Conservation (phyloP, 2,329 filamentous ascomycete genomes). For the Elsinoe australis region DNA sequence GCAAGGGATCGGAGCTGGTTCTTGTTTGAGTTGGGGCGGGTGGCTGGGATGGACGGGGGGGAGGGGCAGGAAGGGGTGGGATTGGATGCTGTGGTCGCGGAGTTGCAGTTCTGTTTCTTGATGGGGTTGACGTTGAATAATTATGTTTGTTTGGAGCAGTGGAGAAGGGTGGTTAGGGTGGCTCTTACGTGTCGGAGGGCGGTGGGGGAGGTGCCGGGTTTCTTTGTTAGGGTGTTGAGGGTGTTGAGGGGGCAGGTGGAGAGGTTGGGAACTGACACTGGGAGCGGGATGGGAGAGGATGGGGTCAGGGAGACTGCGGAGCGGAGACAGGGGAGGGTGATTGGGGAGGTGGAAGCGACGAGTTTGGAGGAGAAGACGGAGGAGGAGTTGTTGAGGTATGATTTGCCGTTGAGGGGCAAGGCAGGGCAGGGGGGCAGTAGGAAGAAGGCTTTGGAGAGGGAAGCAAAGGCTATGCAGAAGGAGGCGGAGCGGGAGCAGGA, state of each 20-base stretch:
- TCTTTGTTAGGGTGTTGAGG: conserved; percentile 46
- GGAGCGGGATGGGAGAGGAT: conserved; percentile 34
- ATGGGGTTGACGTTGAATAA: conserved; percentile 59
- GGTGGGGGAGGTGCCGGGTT: conserved; percentile 42
- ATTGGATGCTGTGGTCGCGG: conserved; percentile 42
- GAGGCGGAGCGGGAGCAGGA: not conserved
- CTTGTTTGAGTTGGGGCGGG: conserved; percentile 48
- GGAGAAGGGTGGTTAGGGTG: conserved; percentile 52
- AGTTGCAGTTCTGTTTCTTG: conserved; percentile 56
- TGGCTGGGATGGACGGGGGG: conserved; percentile 20
- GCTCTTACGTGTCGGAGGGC: conserved; percentile 51
- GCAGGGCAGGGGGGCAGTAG: not conserved
- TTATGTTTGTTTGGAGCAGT: conserved; percentile 58
- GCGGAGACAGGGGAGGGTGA: conserved; percentile 30
- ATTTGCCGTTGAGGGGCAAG: not conserved
- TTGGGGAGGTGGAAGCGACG: not conserved
- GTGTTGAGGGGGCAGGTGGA: conserved; percentile 47
- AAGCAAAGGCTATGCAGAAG: not conserved
- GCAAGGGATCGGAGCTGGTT: conserved; percentile 58
- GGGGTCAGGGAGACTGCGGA: not conserved
- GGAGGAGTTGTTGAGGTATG: conserved; percentile 1
- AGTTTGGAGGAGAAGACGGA: conserved; percentile 12
- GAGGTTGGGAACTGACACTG: conserved; percentile 39
- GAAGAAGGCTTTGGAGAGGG: not conserved
- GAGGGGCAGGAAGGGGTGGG: conserved; percentile 20